Conservation (phyloP, 768 basidiomycete species). For the Amanita pallidorosea region DNA sequence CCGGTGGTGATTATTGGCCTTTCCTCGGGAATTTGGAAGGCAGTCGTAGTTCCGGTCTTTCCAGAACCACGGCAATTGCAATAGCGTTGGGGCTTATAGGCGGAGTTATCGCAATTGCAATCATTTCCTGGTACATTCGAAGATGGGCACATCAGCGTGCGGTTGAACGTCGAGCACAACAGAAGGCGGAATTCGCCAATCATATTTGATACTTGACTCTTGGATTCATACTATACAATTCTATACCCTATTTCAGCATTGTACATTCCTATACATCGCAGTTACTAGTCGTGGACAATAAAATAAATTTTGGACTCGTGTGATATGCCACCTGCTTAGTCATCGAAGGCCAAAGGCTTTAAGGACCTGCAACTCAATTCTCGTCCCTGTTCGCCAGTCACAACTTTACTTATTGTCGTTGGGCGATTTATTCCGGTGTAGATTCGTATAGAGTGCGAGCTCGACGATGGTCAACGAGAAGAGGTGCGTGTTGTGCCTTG, state of each 20-base stretch:
- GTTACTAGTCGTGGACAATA: neutral
- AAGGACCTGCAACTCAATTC: neutral
- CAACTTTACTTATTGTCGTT: neutral
- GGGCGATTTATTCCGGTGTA: neutral
- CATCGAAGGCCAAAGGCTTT: neutral
- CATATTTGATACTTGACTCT: too few relatives aligned
- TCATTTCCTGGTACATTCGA: constrained; percentile 35
- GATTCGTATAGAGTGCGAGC: neutral
- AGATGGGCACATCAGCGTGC: constrained; percentile 30
- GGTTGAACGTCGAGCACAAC: neutral
- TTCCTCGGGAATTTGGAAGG: constrained; percentile 42
- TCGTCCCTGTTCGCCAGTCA: neutral
- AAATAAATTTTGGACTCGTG: neutral
- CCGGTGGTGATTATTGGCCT: constrained; percentile 65
- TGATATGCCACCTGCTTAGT: neutral
- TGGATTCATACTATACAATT: too few relatives aligned
- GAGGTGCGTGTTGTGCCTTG: neutral
- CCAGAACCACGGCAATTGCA: constrained; percentile 29
- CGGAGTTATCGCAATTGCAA: constrained; percentile 30
- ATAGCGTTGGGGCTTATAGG: constrained; percentile 41
- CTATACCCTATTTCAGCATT: neutral
- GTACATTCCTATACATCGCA: neutral
- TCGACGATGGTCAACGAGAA: constrained; percentile 4
- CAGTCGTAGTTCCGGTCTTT: constrained; percentile 10
- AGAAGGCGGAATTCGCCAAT: neutral